Evolutionary conservation across 2,329 filamentous ascomycete species (phyloP).

Genomic region (Biscogniauxia mediterranea): DNA sequence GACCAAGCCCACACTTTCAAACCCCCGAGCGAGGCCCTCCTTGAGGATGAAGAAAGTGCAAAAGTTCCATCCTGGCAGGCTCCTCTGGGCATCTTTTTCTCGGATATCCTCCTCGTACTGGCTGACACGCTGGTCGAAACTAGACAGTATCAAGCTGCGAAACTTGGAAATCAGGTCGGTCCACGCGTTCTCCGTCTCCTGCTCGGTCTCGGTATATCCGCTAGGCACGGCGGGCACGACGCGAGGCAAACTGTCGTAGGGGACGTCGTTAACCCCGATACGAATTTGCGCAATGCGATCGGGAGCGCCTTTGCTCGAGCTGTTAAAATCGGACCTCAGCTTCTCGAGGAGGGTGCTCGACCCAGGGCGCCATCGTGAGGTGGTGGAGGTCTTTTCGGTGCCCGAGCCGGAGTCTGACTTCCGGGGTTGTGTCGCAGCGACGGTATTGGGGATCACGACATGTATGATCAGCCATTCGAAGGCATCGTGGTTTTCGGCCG

Average conservation of each 20-base stretch:
- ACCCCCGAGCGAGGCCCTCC: constrained; percentile 87
- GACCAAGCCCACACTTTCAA: constrained; percentile 92
- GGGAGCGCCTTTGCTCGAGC: constrained; percentile 62
- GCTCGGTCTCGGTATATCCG: constrained; percentile 66
- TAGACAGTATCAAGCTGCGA: constrained; percentile 80
- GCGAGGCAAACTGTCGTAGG: constrained; percentile 61
- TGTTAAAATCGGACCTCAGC: constrained; percentile 85
- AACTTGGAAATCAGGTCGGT: constrained; percentile 80
- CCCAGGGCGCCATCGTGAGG: constrained; percentile 74
- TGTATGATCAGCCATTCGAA: constrained; percentile 95
- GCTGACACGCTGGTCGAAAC: constrained; percentile 84
- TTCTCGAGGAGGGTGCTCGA: constrained; percentile 87
- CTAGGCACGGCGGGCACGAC: constrained; percentile 62
- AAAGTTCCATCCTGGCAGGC: constrained; percentile 95
- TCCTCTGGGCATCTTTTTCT: constrained; percentile 85
- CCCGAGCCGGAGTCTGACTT: constrained; percentile 51
- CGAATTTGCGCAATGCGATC: constrained; percentile 86
- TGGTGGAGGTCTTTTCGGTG: constrained; percentile 56
- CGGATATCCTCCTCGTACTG: constrained; percentile 98
- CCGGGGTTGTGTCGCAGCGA: constrained; percentile 74
- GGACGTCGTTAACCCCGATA: constrained; percentile 68
- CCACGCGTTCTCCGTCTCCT: constrained; percentile 81
- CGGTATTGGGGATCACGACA: constrained; percentile 83
- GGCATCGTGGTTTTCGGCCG: constrained; percentile 90
- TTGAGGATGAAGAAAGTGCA: constrained; percentile 99